phyloP scores from a whole-genome alignment of 371 early-diverging fungal species.

The Basidiobolus meristosporus region DNA sequence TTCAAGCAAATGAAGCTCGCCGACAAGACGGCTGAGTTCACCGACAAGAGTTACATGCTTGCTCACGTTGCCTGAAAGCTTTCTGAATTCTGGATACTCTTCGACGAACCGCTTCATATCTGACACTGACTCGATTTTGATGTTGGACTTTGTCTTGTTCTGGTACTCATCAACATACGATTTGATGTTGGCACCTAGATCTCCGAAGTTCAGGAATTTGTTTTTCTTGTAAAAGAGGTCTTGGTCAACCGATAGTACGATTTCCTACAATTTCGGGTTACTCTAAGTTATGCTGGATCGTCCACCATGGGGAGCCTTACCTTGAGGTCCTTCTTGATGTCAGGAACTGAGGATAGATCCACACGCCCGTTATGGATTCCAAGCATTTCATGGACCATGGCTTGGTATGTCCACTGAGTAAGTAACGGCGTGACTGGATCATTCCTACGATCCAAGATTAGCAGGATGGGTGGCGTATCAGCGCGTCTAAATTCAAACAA shows the following conservation, averaged over 20 bases:
- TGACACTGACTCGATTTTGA: slow-evolving; percentile 78
- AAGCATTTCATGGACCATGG: slow-evolving; percentile 94
- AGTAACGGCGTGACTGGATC: slow-evolving; percentile 96
- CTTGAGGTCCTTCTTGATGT: slow-evolving; percentile 59
- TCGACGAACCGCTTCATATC: slow-evolving; percentile 98
- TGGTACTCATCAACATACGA: slow-evolving; percentile 87
- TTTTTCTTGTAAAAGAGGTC: slow-evolving; percentile 80
- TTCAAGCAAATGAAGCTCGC: slow-evolving; percentile 46
- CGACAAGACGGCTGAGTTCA: slow-evolving; percentile 72
- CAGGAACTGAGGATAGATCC: slow-evolving; percentile 66
- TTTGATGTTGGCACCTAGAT: slow-evolving; percentile 84
- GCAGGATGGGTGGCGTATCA: slow-evolving; percentile 69
- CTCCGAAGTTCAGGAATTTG: slow-evolving; percentile 83
- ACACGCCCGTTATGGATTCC: slow-evolving; percentile 91
- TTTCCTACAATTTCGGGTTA: slow-evolving; percentile 28
- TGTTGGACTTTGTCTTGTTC: slow-evolving; percentile 63
- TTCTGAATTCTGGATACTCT: slow-evolving; percentile 91
- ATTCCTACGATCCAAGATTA: slow-evolving; percentile 86
- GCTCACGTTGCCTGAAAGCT: slow-evolving; percentile 83
- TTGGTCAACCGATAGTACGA: slow-evolving; percentile 69
- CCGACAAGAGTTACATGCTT: slow-evolving; percentile 92
- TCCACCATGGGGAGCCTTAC: slow-evolving; percentile 10
- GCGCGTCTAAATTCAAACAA: slow-evolving; percentile 64
- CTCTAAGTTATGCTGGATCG: not conserved
- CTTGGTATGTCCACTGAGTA: slow-evolving; percentile 97